phyloP scores from a whole-genome alignment of 345 rosid species.

The Pugionium dolabratum region DNA sequence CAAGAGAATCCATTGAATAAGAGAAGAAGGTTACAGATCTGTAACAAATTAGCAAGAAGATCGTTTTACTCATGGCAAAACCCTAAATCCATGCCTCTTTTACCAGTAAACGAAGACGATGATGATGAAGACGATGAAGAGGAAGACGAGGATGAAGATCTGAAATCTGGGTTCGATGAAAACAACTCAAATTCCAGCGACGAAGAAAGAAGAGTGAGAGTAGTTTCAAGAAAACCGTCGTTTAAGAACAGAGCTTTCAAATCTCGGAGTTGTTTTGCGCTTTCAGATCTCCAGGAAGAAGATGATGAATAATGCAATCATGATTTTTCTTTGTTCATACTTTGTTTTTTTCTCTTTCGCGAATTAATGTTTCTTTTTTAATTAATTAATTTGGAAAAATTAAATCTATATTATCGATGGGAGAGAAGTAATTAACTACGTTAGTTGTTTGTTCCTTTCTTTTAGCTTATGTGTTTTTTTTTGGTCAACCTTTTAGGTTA shows the following conservation, averaged over 20 bases:
- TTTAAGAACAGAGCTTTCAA: slow-evolving; percentile 45
- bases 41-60: slow-evolving; percentile 52
- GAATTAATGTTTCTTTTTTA: slow-evolving; percentile 26
- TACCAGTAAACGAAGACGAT: slow-evolving; percentile 51
- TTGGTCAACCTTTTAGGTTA: too few species aligned
- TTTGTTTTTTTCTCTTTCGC: slow-evolving; percentile 1
- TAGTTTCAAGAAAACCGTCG: slow-evolving; percentile 24
- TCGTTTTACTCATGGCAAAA: slow-evolving; percentile 61
- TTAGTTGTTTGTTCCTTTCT: slow-evolving; percentile 28
- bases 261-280: slow-evolving; percentile 66
- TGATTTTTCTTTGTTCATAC: slow-evolving; percentile 38
- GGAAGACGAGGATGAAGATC: slow-evolving; percentile 26
- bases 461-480: slow-evolving; percentile 33
- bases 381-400: slow-evolving; percentile 14
- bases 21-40: slow-evolving; percentile 62
- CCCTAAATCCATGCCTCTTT: slow-evolving; percentile 86
- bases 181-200: slow-evolving; percentile 33
- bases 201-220: slow-evolving; percentile 6
- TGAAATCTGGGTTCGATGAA: slow-evolving; percentile 33
- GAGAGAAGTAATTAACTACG: slow-evolving; percentile 25
- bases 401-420: slow-evolving; percentile 28
- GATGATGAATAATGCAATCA: slow-evolving; percentile 35
- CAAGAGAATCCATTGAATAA: slow-evolving; percentile 83
- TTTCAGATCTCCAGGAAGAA: slow-evolving; percentile 63
- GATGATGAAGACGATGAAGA: slow-evolving; percentile 32